Evolutionary conservation across 345 rosid species (phyloP).

Genomic region (Arabidopsis thaliana): DNA sequence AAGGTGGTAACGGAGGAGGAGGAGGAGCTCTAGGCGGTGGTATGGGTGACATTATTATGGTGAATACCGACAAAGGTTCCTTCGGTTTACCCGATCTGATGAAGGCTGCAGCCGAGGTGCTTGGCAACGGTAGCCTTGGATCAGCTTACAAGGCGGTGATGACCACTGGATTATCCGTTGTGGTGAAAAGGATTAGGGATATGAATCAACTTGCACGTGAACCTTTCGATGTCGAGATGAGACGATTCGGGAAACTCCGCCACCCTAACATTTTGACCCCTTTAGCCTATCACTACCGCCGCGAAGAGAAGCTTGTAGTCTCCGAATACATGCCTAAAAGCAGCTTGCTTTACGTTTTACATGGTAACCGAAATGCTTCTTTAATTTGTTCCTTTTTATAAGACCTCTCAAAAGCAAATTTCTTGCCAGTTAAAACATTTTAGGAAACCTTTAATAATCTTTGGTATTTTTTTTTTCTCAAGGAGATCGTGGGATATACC

Average conservation of each 20-base stretch:
- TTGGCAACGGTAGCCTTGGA: slow-evolving; percentile 87
- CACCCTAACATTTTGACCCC: slow-evolving; percentile 79
- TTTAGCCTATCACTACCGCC: slow-evolving; percentile 78
- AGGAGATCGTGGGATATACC: slow-evolving; percentile 66
- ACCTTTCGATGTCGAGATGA: slow-evolving; percentile 71
- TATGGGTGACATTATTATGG: slow-evolving; percentile 58
- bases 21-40: slow-evolving; percentile 21
- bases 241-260: slow-evolving; percentile 60
- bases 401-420: not conserved
- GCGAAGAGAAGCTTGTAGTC: slow-evolving; percentile 85
- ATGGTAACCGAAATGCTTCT: slow-evolving; percentile 54
- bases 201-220: slow-evolving; percentile 68
- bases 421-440: not conserved
- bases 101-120: slow-evolving; percentile 91
- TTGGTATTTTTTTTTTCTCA: not conserved
- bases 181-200: slow-evolving; percentile 85
- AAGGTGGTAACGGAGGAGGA: slow-evolving; percentile 28
- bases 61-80: slow-evolving; percentile 64
- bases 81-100: slow-evolving; percentile 82
- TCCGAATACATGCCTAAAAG: slow-evolving; percentile 82
- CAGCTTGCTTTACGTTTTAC: slow-evolving; percentile 76
- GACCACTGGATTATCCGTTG: slow-evolving; percentile 73
- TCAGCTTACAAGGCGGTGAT: slow-evolving; percentile 88
- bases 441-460: not conserved
- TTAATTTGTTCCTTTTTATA: not conserved